Evolutionary conservation across 148 eudicot species (phyloP).

Genomic region (Fagopyrum tataricum): DNA sequence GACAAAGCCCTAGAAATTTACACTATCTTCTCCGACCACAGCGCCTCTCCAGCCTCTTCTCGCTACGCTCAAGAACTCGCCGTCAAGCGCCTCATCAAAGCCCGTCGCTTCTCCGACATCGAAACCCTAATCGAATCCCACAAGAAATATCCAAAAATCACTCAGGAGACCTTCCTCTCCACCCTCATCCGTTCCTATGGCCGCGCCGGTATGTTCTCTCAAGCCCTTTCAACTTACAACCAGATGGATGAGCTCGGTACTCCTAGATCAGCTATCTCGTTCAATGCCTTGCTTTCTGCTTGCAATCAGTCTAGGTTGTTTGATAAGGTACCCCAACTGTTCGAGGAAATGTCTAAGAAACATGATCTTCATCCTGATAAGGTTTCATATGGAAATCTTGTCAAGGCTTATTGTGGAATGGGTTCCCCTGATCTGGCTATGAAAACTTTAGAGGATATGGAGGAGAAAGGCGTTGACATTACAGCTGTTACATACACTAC

Average conservation of each 20-base stretch:
- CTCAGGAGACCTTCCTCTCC: constrained; percentile 48
- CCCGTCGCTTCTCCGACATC: constrained; percentile 57
- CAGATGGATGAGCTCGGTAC: constrained; percentile 67
- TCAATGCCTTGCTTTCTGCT: constrained; percentile 62
- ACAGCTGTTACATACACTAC: constrained; percentile 48
- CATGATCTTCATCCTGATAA: constrained; percentile 42
- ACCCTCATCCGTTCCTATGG: constrained; percentile 71
- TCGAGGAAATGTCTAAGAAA: constrained; percentile 58
- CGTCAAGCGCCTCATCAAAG: constrained; percentile 62
- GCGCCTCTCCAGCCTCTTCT: constrained; percentile 34
- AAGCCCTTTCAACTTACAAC: constrained; percentile 48
- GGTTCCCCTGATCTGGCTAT: constrained; percentile 48
- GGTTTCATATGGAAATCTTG: constrained; percentile 53
- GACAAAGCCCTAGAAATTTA: constrained; percentile 72
- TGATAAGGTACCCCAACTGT: constrained; percentile 46
- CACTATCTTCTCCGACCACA: constrained; percentile 43
- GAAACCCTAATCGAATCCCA: constrained; percentile 54
- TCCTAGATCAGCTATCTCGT: constrained; percentile 44
- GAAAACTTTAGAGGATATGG: constrained; percentile 44
- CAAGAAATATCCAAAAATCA: constrained; percentile 47
- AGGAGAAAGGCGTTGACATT: constrained; percentile 49
- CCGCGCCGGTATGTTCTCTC: constrained; percentile 57
- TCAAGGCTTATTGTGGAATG: constrained; percentile 55
- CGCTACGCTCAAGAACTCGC: constrained; percentile 57
- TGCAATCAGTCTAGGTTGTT: constrained; percentile 33